Percentiles rank a stretch among this genome's conserved stretches.
These are phyloP conservation scores for Dissophora globulifera DNA, from an alignment of 192 early-diverging fungal species.

Conservation along the genomic window DNA sequence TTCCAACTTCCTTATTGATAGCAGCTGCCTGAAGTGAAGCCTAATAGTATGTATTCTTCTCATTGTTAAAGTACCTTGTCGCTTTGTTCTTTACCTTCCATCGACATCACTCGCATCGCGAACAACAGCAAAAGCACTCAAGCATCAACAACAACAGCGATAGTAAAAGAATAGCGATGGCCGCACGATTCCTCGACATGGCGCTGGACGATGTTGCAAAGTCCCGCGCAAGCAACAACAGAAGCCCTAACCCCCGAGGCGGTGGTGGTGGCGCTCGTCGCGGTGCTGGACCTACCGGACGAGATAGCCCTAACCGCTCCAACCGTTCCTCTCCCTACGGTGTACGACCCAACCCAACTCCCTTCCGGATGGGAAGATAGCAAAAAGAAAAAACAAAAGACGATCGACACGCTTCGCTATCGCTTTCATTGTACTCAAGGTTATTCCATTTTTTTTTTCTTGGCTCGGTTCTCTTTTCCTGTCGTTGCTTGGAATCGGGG, in stretches of 20 bases:
- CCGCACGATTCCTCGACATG: slow-evolving; percentile 54
- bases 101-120: not conserved
- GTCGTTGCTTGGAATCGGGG: not conserved
- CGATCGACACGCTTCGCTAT: too few relatives aligned
- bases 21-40: too few relatives aligned
- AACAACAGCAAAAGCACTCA: too few relatives aligned
- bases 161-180: too few relatives aligned
- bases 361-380: too few relatives aligned
- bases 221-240: slow-evolving; percentile 32
- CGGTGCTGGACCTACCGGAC: slow-evolving; percentile 20
- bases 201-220: slow-evolving; percentile 49
- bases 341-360: too few relatives aligned
- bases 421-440: too few relatives aligned
- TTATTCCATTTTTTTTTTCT: not conserved
- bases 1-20: too few relatives aligned
- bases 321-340: slow-evolving; percentile 45
- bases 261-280: slow-evolving; percentile 29
- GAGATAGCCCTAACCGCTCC: slow-evolving; percentile 33
- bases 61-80: too few relatives aligned
- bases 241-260: slow-evolving; percentile 30
- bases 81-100: not conserved
- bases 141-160: too few relatives aligned
- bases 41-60: too few relatives aligned
- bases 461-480: not conserved
- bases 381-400: too few relatives aligned